Conservation (phyloP, 768 basidiomycete species). For the Suillus placidus region DNA sequence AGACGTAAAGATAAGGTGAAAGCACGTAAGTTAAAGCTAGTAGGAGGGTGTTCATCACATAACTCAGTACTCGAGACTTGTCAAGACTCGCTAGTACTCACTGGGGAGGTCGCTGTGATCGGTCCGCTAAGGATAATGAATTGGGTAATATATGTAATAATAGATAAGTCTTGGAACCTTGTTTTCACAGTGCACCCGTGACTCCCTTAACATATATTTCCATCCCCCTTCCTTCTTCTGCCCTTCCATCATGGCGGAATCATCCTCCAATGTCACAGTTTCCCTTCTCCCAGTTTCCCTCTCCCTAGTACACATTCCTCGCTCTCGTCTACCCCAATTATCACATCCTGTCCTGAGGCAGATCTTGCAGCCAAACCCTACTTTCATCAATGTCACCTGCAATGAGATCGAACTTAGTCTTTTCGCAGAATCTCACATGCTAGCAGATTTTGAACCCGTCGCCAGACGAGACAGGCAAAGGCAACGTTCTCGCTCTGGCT, state of each 20-base stretch:
- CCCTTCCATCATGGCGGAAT: constrained; percentile 25
- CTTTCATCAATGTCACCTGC: constrained; percentile 75
- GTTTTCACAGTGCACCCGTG: constrained; percentile 13
- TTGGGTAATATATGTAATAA: background rate
- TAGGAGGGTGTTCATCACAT: too few species aligned
- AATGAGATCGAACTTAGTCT: constrained; percentile 80
- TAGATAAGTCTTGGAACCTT: background rate
- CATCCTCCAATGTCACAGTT: constrained; percentile 52
- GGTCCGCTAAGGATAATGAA: constrained; percentile 1
- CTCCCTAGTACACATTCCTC: constrained; percentile 74
- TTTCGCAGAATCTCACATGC: constrained; percentile 62
- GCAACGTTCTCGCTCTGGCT: constrained; percentile 45
- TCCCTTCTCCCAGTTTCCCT: constrained; percentile 72
- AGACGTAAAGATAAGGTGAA: constrained; percentile 1
- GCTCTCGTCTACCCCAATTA: constrained; percentile 60
- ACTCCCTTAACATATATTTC: constrained; percentile 18
- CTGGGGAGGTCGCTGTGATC: background rate
- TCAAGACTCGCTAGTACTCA: background rate
- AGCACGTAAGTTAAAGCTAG: background rate
- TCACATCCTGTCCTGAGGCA: constrained; percentile 67
- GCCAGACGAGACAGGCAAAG: constrained; percentile 58
- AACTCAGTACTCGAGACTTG: too few species aligned
- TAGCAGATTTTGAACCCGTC: constrained; percentile 62
- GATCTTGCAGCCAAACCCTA: constrained; percentile 65
- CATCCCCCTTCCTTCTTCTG: constrained; percentile 11